Base-by-base conservation (phyloP, 805 yeast species). In the Metschnikowia shivogae region DNA sequence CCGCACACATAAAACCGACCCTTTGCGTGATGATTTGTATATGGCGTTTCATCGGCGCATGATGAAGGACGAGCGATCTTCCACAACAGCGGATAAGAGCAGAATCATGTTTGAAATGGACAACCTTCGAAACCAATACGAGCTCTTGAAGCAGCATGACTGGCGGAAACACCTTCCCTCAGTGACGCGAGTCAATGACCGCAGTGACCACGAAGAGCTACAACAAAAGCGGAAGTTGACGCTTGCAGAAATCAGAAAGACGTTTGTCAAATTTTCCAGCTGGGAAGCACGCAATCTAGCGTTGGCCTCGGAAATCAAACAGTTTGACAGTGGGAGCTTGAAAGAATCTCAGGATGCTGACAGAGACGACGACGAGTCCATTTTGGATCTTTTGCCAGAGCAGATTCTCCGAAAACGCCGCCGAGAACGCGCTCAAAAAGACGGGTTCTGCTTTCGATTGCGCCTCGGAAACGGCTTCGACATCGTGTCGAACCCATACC, bases 51-150 rank as follows among this genome's bases (percentile, higher is more conserved):
- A 85, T 62, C 72, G 72, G 34, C 70, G 76, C 33, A 78, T 84
- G 80, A 78, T 76, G 50, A 77, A 77, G 44, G 82, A 81, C 42
- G 95, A 86, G 60, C 74, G 74, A 47, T 71, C 78, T 37, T 80
- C 83, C 77, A 64, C 71, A 26, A 69, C 68, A 30, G 65, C 74
- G 1, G 90, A 85, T 52, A 66, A 77, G 22, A 76, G 72, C 39
- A 72, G 75, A 44, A 67, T 81, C 36, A 64, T 74, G 39, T 60
- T 67, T 7, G 92, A 84, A 54, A 77, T 80, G 27, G 88, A 82
- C 43, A 73, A 72, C 17, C 69, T 80, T 30, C 61, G 67, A 27
- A 74, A 74, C 10, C 74, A 72, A 50, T 64, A 64, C 24, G 60
- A 67, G 45, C 62, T 77, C 45, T 59, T 71, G 3, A 47, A 54